Percentiles rank a stretch among this genome's conserved stretches.
Conservation (phyloP, 495 filamentous ascomycete species). For the Aspergillus taichungensis region DNA sequence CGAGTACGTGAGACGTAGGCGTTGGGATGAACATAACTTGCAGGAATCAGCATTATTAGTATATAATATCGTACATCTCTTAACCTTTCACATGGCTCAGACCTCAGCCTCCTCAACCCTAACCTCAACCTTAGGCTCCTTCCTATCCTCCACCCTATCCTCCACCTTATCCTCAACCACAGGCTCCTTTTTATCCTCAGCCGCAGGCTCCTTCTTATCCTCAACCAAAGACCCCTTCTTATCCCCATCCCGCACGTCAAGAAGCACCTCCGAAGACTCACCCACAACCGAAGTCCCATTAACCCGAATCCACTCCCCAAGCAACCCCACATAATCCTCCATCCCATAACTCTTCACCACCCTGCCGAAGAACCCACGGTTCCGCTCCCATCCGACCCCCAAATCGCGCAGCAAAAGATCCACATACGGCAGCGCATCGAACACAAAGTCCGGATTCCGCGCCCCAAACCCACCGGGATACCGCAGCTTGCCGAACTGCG, state of each 20-base stretch:
- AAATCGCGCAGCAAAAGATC: constrained; percentile 63
- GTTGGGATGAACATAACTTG: background rate
- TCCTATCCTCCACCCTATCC: too few species aligned
- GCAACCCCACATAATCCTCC: constrained; percentile 53
- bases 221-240: too few species aligned
- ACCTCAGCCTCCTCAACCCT: too few species aligned
- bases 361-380: constrained; percentile 37
- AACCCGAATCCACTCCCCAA: constrained; percentile 42
- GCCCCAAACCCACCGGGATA: constrained; percentile 56
- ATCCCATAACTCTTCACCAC: constrained; percentile 44
- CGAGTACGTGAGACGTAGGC: background rate
- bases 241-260: background rate
- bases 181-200: too few species aligned
- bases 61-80: too few species aligned
- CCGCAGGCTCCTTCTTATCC: too few species aligned
- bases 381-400: constrained; percentile 41
- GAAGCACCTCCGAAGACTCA: background rate
- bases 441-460: constrained; percentile 62
- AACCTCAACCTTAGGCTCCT: too few species aligned
- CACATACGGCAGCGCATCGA: constrained; percentile 70
- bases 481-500: constrained; percentile 60
- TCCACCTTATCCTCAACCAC: too few species aligned
- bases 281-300: constrained; percentile 2
- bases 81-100: too few species aligned
- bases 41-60: too few species aligned